Conservation (phyloP, 805 yeast species). For the Kazachstania psychrophila region DNA sequence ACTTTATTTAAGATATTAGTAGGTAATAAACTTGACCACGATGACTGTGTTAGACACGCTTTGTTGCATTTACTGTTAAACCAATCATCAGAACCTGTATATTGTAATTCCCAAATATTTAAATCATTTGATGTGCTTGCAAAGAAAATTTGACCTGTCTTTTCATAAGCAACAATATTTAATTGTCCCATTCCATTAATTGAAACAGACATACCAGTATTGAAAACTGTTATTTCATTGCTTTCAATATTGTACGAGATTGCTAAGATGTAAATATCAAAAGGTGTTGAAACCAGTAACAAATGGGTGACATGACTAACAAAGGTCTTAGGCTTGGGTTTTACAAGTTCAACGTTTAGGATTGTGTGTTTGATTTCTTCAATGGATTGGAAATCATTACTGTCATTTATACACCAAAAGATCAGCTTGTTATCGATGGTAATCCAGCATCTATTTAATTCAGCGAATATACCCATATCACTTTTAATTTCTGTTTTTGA, state of each 20-base stretch:
- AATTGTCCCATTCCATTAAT: constrained; percentile 68
- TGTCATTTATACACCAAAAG: constrained; percentile 68
- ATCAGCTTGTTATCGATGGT: constrained; percentile 71
- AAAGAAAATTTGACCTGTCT: constrained; percentile 74
- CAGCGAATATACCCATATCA: constrained; percentile 76
- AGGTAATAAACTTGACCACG: constrained; percentile 46
- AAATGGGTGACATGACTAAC: constrained; percentile 66
- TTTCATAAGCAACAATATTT: constrained; percentile 47
- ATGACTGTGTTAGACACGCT: constrained; percentile 69
- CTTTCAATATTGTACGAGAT: constrained; percentile 42
- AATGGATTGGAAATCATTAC: constrained; percentile 64
- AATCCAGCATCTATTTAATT: constrained; percentile 77
- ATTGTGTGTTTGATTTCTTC: constrained; percentile 78
- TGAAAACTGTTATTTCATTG: constrained; percentile 56
- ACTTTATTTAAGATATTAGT: constrained; percentile 24
- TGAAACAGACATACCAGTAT: constrained; percentile 74
- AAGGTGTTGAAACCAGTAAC: constrained; percentile 69
- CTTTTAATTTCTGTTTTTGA: constrained; percentile 56
- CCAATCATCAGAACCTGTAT: constrained; percentile 78
- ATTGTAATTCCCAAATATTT: constrained; percentile 80
- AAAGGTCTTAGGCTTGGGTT: constrained; percentile 74
- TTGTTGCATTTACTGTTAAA: constrained; percentile 76
- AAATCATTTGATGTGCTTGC: constrained; percentile 70
- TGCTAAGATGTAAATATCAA: constrained; percentile 69
- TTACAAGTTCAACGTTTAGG: constrained; percentile 63